phyloP scores from a whole-genome alignment of 2,329 filamentous ascomycete species.

The Geoglossum cookeanum region DNA sequence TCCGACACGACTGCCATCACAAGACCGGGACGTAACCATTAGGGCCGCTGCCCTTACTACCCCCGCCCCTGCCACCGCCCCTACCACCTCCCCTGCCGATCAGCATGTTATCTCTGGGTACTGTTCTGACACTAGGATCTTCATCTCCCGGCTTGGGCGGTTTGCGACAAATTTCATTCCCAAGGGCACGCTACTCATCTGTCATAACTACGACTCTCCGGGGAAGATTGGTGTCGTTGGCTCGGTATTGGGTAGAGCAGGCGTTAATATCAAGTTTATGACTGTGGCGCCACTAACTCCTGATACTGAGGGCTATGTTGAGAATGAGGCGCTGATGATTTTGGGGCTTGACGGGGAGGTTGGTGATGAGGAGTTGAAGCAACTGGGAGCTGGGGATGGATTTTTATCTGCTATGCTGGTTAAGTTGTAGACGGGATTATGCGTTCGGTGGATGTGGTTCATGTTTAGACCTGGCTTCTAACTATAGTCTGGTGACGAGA shows the following conservation, averaged over 20 bases:
- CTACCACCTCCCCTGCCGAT: slow-evolving; percentile 11
- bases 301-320: slow-evolving; percentile 11
- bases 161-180: slow-evolving; percentile 59
- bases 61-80: not conserved
- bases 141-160: slow-evolving; percentile 53
- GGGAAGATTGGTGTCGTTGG: slow-evolving; percentile 72
- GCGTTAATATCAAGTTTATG: slow-evolving; percentile 69
- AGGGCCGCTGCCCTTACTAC: not conserved
- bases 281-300: slow-evolving; percentile 35
- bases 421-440: slow-evolving; percentile 19
- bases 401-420: slow-evolving; percentile 35
- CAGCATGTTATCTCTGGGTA: slow-evolving; percentile 32
- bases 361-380: slow-evolving; percentile 32
- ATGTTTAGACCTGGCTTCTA: too few relatives aligned
- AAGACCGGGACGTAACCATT: slow-evolving; percentile 9
- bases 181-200: slow-evolving; percentile 54
- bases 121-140: slow-evolving; percentile 22
- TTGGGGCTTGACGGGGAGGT: slow-evolving; percentile 51
- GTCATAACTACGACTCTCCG: slow-evolving; percentile 63
- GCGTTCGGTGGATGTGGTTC: not conserved
- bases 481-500: too few relatives aligned
- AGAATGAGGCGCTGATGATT: slow-evolving; percentile 65
- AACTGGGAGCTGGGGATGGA: slow-evolving; percentile 29
- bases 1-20: slow-evolving; percentile 20
- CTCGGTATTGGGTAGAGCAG: slow-evolving; percentile 45